Base-by-base conservation (phyloP, 371 early-diverging fungal genomes). In the Rhizopus arrhizus region DNA sequence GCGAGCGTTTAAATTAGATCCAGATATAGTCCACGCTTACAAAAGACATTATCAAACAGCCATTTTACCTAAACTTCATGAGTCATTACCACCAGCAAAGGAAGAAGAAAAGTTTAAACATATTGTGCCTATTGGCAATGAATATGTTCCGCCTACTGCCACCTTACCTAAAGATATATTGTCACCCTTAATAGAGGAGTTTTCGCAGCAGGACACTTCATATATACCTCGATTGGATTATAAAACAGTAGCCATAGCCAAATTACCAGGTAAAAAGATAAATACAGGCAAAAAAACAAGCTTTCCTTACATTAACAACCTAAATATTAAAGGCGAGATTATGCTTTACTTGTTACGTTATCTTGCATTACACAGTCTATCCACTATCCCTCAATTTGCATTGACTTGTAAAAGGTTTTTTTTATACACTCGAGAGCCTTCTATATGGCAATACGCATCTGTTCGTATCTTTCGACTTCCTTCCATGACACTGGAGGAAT, bases 361-460 rank as follows among this genome's bases (percentile, higher is more conserved):
- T 29, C 53, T 80, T 35, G 53, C 83, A 35, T 56, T 82, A 4
- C 64, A 70, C 15, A 82, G 84, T 8, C 58, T 79, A n/a, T 65
- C 81, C 0, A 61, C 80, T 28, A 58, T 85, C 15, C 68, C 73
- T n/a, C 60, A 65, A 22, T 68, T 85, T 59, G 80, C 86, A 10
- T 61, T 82, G 40, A 81, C 75, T 0, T 86, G 86, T 62, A 82
- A 82, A 53, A 77, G 74, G 29, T 82, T 89, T 54, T 80, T 78
- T 33, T 58, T 80, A 32, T 59, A 78, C 6, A 81, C 78, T 5
- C 62, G 77, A 38, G 75, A 82, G 13, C 70, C 72, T 36, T 70
- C 81, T 1, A 56, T 87, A 0, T 89, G 89, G 89, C 77, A 81
- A 52, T 79, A 65, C 50, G 73, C 80, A 5, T 85, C 85, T 64